phyloP scores from a whole-genome alignment of 2,329 filamentous ascomycete species.

The Sphaerulina musiva region DNA sequence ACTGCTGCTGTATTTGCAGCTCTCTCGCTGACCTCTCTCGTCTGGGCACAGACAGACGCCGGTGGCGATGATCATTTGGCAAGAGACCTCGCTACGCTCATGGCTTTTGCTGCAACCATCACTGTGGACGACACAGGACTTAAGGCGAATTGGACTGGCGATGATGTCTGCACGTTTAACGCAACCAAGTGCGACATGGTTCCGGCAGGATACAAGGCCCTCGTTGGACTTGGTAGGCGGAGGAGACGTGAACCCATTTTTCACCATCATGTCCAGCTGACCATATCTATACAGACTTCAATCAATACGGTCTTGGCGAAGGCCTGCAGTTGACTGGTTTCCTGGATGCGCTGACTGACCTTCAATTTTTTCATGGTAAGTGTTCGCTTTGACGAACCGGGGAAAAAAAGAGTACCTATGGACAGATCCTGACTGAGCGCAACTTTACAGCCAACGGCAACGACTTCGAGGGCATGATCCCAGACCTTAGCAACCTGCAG shows the following conservation, averaged over 20 bases:
- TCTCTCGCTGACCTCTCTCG: slow-evolving; percentile 2
- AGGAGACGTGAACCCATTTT: no score
- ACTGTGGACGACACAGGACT: slow-evolving; percentile 9
- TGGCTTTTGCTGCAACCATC: slow-evolving; percentile 12
- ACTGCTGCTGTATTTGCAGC: background rate
- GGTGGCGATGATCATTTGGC: background rate
- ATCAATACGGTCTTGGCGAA: slow-evolving; percentile 2
- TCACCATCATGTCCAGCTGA: background rate
- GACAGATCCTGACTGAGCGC: background rate
- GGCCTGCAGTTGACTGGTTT: slow-evolving; percentile 7
- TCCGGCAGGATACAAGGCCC: slow-evolving; percentile 6
- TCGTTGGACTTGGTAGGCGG: slow-evolving; percentile 7
- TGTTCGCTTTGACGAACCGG: background rate
- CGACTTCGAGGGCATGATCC: slow-evolving; percentile 12
- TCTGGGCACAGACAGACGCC: background rate
- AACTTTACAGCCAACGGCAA: slow-evolving; percentile 9
- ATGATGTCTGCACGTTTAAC: slow-evolving; percentile 8
- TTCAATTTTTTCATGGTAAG: slow-evolving; percentile 12
- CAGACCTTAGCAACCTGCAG: slow-evolving; percentile 9
- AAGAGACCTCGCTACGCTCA: slow-evolving; percentile 9
- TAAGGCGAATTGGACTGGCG: slow-evolving; percentile 8
- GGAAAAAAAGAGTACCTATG: no score
- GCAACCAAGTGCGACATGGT: slow-evolving; percentile 6
- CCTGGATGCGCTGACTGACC: slow-evolving; percentile 10
- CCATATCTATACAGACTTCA: slow-evolving; percentile 1